Base-by-base conservation (phyloP, 2,329 filamentous ascomycete species). In the Colletotrichum trifolii region DNA sequence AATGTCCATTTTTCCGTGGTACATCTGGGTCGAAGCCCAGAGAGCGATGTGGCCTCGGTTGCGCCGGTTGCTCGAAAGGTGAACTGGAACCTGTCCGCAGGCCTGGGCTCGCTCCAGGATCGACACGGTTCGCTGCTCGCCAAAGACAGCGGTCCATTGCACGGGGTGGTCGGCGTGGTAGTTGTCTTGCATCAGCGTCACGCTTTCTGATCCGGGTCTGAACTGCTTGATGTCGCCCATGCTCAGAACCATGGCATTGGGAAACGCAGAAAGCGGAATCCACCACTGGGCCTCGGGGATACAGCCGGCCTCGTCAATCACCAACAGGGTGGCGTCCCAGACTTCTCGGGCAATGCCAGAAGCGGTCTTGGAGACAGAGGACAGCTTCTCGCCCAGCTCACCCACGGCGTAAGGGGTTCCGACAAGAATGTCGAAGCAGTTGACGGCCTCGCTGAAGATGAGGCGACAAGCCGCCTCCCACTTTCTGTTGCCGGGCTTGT, bases 211-310 rank as follows among this genome's bases (percentile, higher is more conserved):
- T 48, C 53, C 9, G 25, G 60, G 55, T 12, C 36, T 59, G 42
- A 60, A 60, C 17, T 60, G 55, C 33, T 35, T 34, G n/a, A 43
- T 60, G 48, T 64, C 60, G 11, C 60, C 60, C 43, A 53, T 43
- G 3, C 13, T 60, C 4, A 64, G 17, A 2, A 64, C 42, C 13
- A 42, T 15, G 2, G 54, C 47, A 15, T 59, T 42, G 2, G 47
- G 54, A 15, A 64, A 60, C 2, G 17, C 17, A 0, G 56, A 38
- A 6, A 64, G 9, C 7, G 60, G 47, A 11, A 64, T 64, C 60
- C 60, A 64, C 47, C 46, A 64, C 9, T 54, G 54, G 33, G 47
- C 36, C 36, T 64, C 60, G 3, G 60, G 54, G 8, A 64, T 58
- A 5, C 54, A 47, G 3, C 54, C 60, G 38, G 55, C 47, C n/a